Percentiles rank a stretch among this genome's conserved stretches.
Conservation (phyloP, 2,329 filamentous ascomycete species). For the Chaetomiaceae sp. region DNA sequence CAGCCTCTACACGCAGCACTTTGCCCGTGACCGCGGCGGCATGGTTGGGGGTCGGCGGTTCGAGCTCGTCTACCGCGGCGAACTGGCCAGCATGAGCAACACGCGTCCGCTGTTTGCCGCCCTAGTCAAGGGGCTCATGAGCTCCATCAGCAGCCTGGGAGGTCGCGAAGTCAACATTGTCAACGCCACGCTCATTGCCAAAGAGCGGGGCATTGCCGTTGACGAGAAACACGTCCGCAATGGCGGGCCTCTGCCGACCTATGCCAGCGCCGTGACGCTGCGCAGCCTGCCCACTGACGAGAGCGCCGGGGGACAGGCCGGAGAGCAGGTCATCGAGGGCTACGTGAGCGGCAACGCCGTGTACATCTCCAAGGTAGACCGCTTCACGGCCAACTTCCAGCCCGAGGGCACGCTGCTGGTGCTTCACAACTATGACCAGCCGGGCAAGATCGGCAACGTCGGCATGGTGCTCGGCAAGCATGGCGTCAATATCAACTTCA, state of each 20-base stretch:
- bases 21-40: slow-evolving; percentile 39
- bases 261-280: slow-evolving; percentile 67
- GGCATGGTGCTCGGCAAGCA: slow-evolving; percentile 64
- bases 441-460: slow-evolving; percentile 77
- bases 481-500: slow-evolving; percentile 73
- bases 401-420: slow-evolving; percentile 72
- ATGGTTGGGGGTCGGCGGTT: slow-evolving; percentile 61
- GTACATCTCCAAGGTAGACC: slow-evolving; percentile 68
- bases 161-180: slow-evolving; percentile 74
- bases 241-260: slow-evolving; percentile 53
- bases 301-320: slow-evolving; percentile 3
- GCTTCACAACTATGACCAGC: slow-evolving; percentile 74
- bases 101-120: slow-evolving; percentile 76
- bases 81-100: slow-evolving; percentile 64
- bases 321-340: slow-evolving; percentile 54
- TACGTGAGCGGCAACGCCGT: slow-evolving; percentile 60
- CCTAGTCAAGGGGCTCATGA: slow-evolving; percentile 69
- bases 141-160: slow-evolving; percentile 61
- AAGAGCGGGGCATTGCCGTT: slow-evolving; percentile 71
- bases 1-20: slow-evolving; percentile 74
- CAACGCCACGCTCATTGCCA: slow-evolving; percentile 70
- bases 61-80: slow-evolving; percentile 72
- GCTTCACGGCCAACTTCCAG: slow-evolving; percentile 68
- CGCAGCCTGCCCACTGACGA: slow-evolving; percentile 34
- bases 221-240: slow-evolving; percentile 66